These are phyloP conservation scores for Dittrichia graveolens DNA, from an alignment of 129 eudicot genomes.

Conservation along the genomic window DNA sequence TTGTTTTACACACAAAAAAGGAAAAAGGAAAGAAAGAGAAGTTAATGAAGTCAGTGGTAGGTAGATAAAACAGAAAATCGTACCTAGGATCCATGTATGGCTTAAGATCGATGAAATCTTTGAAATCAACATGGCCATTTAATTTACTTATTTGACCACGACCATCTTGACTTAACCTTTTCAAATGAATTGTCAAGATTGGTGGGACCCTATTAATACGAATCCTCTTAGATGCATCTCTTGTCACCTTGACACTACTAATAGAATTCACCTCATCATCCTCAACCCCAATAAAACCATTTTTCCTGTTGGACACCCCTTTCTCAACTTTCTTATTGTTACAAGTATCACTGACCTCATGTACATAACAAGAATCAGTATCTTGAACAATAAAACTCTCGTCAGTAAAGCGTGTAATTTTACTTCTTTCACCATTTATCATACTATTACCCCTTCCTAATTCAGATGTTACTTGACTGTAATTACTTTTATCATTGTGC, in stretches of 20 bases:
- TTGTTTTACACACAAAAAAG: not conserved
- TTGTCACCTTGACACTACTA: slow-evolving; percentile 63
- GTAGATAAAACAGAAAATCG: not conserved
- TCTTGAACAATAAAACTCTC: not conserved
- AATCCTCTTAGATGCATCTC: slow-evolving; percentile 88
- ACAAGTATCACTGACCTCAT: slow-evolving; percentile 22
- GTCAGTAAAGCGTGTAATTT: no score
- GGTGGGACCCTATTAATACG: slow-evolving; percentile 68
- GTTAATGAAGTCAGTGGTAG: no score
- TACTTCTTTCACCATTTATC: no score
- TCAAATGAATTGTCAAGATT: slow-evolving; percentile 81
- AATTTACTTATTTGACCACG: slow-evolving; percentile 85
- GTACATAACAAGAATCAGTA: slow-evolving; percentile 24
- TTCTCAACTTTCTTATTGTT: slow-evolving; percentile 27
- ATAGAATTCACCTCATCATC: slow-evolving; percentile 44
- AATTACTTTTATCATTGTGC: slow-evolving; percentile 33
- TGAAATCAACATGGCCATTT: slow-evolving; percentile 79
- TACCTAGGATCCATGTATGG: slow-evolving; percentile 90
- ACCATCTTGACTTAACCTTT: slow-evolving; percentile 90
- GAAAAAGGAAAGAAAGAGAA: no score
- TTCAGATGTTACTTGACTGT: slow-evolving; percentile 7
- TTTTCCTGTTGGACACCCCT: slow-evolving; percentile 10
- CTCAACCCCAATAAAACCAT: slow-evolving; percentile 47
- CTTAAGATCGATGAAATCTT: slow-evolving; percentile 66
- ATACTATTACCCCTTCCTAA: no score